phyloP scores from a whole-genome alignment of 139 green algal species.

The Picochlorum sp. region DNA sequence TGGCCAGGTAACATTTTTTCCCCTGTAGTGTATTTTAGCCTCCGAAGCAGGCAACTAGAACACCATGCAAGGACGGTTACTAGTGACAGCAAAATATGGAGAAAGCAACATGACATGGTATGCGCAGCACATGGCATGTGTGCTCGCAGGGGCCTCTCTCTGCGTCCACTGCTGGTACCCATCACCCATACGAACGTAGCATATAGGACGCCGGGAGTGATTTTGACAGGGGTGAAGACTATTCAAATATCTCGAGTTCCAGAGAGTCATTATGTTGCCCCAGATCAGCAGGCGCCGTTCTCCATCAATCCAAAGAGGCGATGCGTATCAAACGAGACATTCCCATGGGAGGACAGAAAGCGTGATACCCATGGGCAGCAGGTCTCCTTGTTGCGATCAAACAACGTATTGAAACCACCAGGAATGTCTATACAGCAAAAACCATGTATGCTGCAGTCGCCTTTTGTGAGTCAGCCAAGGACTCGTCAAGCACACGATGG shows the following conservation, averaged over 20 bases:
- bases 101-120: neutral
- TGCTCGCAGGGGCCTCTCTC: too few species aligned
- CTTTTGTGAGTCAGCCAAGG: too few species aligned
- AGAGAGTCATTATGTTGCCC: too few species aligned
- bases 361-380: too few species aligned
- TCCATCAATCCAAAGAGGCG: neutral
- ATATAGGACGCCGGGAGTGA: neutral
- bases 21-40: conserved; percentile 2
- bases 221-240: conserved; percentile 3
- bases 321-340: neutral
- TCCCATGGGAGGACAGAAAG: neutral
- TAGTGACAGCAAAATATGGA: conserved; percentile 1
- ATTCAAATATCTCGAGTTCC: conserved; percentile 1
- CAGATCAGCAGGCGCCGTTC: neutral
- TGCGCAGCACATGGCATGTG: too few species aligned
- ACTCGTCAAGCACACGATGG: too few species aligned
- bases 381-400: too few species aligned
- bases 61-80: neutral
- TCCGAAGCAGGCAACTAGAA: neutral
- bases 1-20: conserved; percentile 11
- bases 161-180: neutral
- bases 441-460: too few species aligned
- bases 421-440: too few species aligned
- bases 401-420: too few species aligned
- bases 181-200: conserved; percentile 3